Base-by-base conservation (phyloP, 1,284 basidiomycete species). In the Fomitopsis schrenkii region DNA sequence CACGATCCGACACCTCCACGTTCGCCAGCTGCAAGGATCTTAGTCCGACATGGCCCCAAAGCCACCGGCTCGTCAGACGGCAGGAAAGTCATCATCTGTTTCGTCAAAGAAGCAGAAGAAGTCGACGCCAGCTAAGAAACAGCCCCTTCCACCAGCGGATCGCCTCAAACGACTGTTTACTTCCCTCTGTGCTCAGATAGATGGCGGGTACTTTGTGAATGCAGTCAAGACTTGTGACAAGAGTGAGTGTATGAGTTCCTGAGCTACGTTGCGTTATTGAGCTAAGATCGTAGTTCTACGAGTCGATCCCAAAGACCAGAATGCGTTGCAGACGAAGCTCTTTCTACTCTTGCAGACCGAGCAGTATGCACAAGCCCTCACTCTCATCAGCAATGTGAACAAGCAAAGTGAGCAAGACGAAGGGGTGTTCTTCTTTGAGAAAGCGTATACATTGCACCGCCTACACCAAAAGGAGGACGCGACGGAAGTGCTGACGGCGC, bases 211-310 rank as follows among this genome's bases (percentile, higher is more conserved):
- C 75, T 88, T 91, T 71, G 76, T 79, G 60, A 93, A 91, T 72
- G 91, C 92, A 35, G 82, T 93, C 71, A 93, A 89, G 82, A 94
- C 93, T 63, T 94, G 92, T 79, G 90, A 93, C 76, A 93, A 93
- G 79, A 91, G 93, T 92, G 69, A 66, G 85, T 3, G 8, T 82
- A 61, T 36, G 2, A 19, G 48, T 1, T 1, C 28, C 5, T 40
- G 38, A 3, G n/a, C 28, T 17, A 3, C 3, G 35, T 44, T n/a
- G 42, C 62, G 57, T 40, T 30, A 38, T 64, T 67, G 54, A 28
- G 30, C 28, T 14, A 5, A 15, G 48, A 30, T 15, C 28, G 63
- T 22, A 95, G 94, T 95, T 64, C 80, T 94, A 45, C 77, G 81
- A 17, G 74, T 94, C 33, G 80, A 86, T 59, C 83, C 90, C n/a